These are phyloP conservation scores for Echium plantagineum DNA, from an alignment of 257 asterid species.

Conservation along the genomic window DNA sequence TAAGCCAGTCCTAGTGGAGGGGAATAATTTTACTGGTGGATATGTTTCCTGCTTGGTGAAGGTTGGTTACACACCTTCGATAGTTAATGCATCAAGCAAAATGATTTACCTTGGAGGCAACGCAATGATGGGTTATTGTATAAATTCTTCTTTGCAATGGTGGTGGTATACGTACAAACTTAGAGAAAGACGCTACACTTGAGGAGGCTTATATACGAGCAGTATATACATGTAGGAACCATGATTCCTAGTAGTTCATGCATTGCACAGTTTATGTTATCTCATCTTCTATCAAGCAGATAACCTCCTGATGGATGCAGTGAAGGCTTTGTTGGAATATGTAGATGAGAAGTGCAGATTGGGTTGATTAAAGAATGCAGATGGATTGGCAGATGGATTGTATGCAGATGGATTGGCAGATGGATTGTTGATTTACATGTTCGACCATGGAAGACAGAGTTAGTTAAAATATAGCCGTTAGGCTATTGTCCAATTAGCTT, in stretches of 20 bases:
- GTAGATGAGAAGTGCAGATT: too few species aligned
- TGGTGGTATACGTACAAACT: background rate
- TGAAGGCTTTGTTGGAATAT: too few species aligned
- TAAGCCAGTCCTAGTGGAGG: slow-evolving; percentile 1
- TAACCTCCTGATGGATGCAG: slow-evolving; percentile 80
- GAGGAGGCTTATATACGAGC: slow-evolving; percentile 1
- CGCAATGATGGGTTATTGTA: background rate
- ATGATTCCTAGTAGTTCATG: too few species aligned
- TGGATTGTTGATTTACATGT: too few species aligned
- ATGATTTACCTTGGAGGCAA: background rate
- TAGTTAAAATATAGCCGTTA: too few species aligned
- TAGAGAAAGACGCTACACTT: background rate
- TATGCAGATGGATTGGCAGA: too few species aligned
- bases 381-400: too few species aligned
- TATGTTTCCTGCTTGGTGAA: background rate
- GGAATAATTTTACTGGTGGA: background rate
- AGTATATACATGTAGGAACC: slow-evolving; percentile 49
- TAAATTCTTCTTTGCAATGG: too few species aligned
- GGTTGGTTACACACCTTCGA: background rate
- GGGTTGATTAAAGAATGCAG: too few species aligned
- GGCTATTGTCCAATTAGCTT: too few species aligned
- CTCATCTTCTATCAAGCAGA: slow-evolving; percentile 82
- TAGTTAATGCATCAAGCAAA: background rate
- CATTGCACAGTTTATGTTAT: background rate
- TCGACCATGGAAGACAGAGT: too few species aligned